These are phyloP conservation scores for Chytriomyces confervae DNA, from an alignment of 192 early-diverging fungal genomes.

Conservation along the genomic window DNA sequence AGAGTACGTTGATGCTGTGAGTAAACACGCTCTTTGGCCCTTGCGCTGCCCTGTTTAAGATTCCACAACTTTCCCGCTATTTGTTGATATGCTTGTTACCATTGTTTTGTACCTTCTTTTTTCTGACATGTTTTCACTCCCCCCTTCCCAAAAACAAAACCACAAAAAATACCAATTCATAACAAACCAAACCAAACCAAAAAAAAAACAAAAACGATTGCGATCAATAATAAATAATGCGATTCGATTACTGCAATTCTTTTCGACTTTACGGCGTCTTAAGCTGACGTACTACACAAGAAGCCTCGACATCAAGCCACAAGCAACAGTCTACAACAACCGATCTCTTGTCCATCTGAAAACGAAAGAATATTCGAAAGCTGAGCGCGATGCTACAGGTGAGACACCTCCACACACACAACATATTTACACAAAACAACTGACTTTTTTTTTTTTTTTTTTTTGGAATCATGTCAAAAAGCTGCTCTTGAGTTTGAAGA, in stretches of 20 bases:
- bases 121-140: not conserved
- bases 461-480: not conserved
- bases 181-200: not conserved
- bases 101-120: not conserved
- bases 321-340: slow-evolving; percentile 32
- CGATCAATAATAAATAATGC: not conserved
- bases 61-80: not conserved
- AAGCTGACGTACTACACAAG: slow-evolving; percentile 32
- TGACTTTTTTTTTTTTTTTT: not conserved
- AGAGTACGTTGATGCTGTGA: slow-evolving; percentile 41
- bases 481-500: slow-evolving; percentile 11
- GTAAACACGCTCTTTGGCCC: not conserved
- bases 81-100: too few relatives aligned
- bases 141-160: not conserved
- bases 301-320: slow-evolving; percentile 22
- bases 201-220: not conserved
- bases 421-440: not conserved
- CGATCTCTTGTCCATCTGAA: slow-evolving; percentile 36
- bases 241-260: not conserved
- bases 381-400: slow-evolving; percentile 28
- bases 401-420: not conserved
- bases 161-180: too few relatives aligned
- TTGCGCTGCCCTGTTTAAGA: not conserved
- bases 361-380: slow-evolving; percentile 29
- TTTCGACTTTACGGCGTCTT: not conserved